These are phyloP conservation scores for Chaetomium globosum DNA, from an alignment of 2,329 filamentous ascomycete genomes.

Conservation along the genomic window DNA sequence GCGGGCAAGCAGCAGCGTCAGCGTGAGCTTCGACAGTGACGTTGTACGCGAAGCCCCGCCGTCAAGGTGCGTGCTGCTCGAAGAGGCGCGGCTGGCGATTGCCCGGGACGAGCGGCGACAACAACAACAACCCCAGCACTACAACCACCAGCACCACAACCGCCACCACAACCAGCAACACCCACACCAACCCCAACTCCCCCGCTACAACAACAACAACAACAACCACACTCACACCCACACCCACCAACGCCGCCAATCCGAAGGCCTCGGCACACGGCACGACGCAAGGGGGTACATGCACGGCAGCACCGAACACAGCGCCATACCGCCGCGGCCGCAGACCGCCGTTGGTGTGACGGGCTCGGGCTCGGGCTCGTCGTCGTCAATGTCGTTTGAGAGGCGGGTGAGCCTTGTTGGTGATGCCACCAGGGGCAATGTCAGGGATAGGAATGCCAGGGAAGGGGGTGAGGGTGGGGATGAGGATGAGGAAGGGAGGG, in stretches of 20 bases:
- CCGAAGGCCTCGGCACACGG: background rate
- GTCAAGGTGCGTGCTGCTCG: background rate
- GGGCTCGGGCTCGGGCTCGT: background rate
- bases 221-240: background rate
- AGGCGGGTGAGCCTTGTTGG: background rate
- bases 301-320: background rate
- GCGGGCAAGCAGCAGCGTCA: constrained; percentile 5
- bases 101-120: background rate
- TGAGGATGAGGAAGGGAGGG: constrained; percentile 23
- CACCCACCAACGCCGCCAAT: constrained; percentile 12
- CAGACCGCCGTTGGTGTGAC: constrained; percentile 2
- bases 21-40: background rate
- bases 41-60: background rate
- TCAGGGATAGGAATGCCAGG: background rate
- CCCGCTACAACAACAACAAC: background rate
- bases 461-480: constrained; percentile 22
- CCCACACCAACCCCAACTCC: background rate
- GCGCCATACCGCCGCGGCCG: constrained; percentile 1
- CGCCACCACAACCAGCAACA: background rate
- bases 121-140: background rate
- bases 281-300: background rate
- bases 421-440: background rate
- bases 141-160: background rate
- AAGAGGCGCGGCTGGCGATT: background rate
- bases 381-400: background rate